These are phyloP conservation scores for Mucor mucedo DNA, from an alignment of 371 early-diverging fungal genomes.

Conservation along the genomic window DNA sequence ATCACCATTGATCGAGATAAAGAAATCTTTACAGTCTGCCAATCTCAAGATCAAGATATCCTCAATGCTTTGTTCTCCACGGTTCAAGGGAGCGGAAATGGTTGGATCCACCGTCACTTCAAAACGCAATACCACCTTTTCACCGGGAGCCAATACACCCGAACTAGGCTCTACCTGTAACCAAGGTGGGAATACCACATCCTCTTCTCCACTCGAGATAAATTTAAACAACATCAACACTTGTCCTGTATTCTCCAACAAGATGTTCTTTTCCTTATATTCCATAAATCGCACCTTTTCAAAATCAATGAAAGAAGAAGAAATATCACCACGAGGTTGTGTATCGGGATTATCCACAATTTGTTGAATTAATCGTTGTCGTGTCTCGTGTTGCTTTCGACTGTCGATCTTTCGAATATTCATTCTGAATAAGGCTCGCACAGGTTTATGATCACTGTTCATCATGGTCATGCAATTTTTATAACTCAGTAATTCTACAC, in stretches of 20 bases:
- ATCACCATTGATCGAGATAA: slow-evolving; percentile 72
- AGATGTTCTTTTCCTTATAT: slow-evolving; percentile 58
- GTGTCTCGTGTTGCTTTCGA: slow-evolving; percentile 57
- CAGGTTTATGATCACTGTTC: slow-evolving; percentile 94
- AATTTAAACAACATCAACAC: slow-evolving; percentile 75
- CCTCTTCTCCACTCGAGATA: slow-evolving; percentile 65
- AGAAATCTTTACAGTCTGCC: slow-evolving; percentile 84
- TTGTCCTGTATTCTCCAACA: slow-evolving; percentile 80
- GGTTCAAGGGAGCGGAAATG: slow-evolving; percentile 71
- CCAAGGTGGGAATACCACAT: slow-evolving; percentile 67
- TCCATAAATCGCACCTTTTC: slow-evolving; percentile 78
- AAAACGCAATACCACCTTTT: slow-evolving; percentile 65
- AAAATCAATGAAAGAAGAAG: slow-evolving; percentile 70
- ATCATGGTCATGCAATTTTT: slow-evolving; percentile 65
- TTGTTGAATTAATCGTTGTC: slow-evolving; percentile 68
- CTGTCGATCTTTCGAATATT: slow-evolving; percentile 60
- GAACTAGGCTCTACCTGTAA: slow-evolving; percentile 65
- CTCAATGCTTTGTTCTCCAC: slow-evolving; percentile 64
- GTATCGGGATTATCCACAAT: slow-evolving; percentile 84
- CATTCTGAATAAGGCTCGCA: slow-evolving; percentile 70
- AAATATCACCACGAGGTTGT: slow-evolving; percentile 74
- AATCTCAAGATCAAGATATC: slow-evolving; percentile 85
- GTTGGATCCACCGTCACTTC: slow-evolving; percentile 69
- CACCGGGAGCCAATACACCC: slow-evolving; percentile 76
- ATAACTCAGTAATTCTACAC: slow-evolving; percentile 58